Base-by-base conservation (phyloP, 2,329 filamentous ascomycete genomes). In the Aspergillus uvarum region DNA sequence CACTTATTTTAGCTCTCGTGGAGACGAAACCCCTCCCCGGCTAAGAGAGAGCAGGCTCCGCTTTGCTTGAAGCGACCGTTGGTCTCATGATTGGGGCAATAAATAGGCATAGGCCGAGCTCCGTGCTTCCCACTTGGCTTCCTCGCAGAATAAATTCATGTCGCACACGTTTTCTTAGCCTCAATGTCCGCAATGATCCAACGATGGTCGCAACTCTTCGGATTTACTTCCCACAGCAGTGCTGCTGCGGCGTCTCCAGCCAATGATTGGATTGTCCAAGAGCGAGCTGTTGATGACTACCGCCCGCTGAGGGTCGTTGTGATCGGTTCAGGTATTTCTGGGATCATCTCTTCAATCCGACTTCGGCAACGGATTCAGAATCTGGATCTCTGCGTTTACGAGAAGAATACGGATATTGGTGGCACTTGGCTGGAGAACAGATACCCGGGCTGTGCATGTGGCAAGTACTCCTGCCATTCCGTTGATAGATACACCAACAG, bases 281-380 rank as follows among this genome's bases (percentile, higher is more conserved):
- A 70, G 4, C 72, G 72, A 16, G 68, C 72, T 6, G 65, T 77
- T 31, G 74, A 77, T 58, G 68, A 75, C 49, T 51, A 38, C 8
- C 68, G 74, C n/a, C 70, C 67, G 1, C 42, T 77, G 57, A 65
- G 70, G 51, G 67, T 78, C 6, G 64, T 77, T 7, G 64, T 76
- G 38, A 76, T 79, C 32, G 76, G 76, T 6, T 74, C 74, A 5
- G 76, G 76, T 0, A 71, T 78, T 7, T 76, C 74, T 5, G 76
- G 77, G 4, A 76, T 78, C 22, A 63, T 78, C 16, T 65, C 73
- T 6, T 75, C 72, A 14, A 74, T 78, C 49, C 68, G 75, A 22
- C 70, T 78, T n/a, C 67, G 68, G 2, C 75, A 76, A 57, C 69
- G 72, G 24, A 71, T 77, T 29, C 66, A 70, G 10, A 77, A 78